A percentile compares a stretch with the other conserved stretches of the same genome.
phyloP scores from a whole-genome alignment of 1,139 yeast genomes.

The Nakaseomyces bracarensis region DNA sequence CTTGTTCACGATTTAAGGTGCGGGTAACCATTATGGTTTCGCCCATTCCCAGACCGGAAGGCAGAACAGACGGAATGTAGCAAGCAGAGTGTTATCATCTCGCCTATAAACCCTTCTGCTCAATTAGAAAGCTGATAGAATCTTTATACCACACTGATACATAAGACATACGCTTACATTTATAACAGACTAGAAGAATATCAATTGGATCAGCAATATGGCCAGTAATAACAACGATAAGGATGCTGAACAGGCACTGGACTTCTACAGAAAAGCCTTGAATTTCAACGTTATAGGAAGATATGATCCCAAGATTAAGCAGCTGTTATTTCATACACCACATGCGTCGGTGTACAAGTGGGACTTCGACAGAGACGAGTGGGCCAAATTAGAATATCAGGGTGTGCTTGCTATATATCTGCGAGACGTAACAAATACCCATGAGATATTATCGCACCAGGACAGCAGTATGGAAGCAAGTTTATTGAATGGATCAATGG shows the following conservation, averaged over 20 bases:
- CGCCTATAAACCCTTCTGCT: no score
- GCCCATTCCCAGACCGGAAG: no score
- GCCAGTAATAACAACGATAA: slow-evolving; percentile 6
- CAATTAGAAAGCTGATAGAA: no score
- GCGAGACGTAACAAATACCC: slow-evolving; percentile 37
- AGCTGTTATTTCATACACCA: slow-evolving; percentile 64
- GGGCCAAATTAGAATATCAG: slow-evolving; percentile 67
- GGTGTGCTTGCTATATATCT: slow-evolving; percentile 79
- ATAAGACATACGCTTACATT: no score
- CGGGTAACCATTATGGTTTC: no score
- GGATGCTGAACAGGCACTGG: slow-evolving; percentile 23
- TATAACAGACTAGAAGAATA: no score
- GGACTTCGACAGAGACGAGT: slow-evolving; percentile 55
- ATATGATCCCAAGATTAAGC: slow-evolving; percentile 75
- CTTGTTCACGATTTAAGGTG: no score
- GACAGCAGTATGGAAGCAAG: slow-evolving; percentile 19
- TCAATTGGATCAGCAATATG: no score
- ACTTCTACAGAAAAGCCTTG: slow-evolving; percentile 58
- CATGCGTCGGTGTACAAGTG: slow-evolving; percentile 63
- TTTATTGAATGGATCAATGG: slow-evolving; percentile 12
- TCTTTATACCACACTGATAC: no score
- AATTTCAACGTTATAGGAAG: slow-evolving; percentile 76
- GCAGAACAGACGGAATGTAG: no score
- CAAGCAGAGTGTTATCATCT: no score
- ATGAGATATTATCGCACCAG: slow-evolving; percentile 16